These are phyloP conservation scores for Cornus kousa DNA, from an alignment of 148 eudicot genomes.

Conservation along the genomic window DNA sequence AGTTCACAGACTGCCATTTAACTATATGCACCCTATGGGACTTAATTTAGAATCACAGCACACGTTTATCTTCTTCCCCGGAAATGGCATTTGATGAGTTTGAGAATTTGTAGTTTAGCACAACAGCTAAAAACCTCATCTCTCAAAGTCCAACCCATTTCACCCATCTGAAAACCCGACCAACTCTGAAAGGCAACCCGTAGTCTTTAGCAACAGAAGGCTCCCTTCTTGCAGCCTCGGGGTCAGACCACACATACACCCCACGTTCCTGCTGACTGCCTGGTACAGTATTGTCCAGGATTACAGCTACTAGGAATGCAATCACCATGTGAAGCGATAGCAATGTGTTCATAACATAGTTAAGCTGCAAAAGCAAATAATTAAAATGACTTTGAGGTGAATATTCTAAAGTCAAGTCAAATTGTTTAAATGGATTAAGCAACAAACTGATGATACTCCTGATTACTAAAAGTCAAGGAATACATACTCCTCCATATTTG, in stretches of 20 bases:
- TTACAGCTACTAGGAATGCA: constrained; percentile 82
- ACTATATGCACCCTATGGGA: constrained; percentile 16
- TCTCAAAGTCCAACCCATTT: constrained; percentile 89
- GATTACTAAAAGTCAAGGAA: constrained; percentile 8
- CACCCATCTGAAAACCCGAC: constrained; percentile 91
- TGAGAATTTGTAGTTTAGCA: constrained; percentile 2
- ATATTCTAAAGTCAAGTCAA: too few relatives aligned
- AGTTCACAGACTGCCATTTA: constrained; percentile 14
- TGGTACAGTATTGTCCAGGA: constrained; percentile 91
- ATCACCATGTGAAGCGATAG: constrained; percentile 92
- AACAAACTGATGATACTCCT: background rate
- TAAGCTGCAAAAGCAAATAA: constrained; percentile 54
- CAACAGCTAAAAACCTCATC: background rate
- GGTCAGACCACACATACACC: constrained; percentile 89
- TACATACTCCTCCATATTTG: constrained; percentile 80
- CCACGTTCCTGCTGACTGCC: constrained; percentile 93
- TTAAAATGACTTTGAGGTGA: background rate
- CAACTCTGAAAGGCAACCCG: constrained; percentile 78
- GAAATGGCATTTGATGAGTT: constrained; percentile 8
- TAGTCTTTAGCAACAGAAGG: constrained; percentile 88
- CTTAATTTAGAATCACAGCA: constrained; percentile 12
- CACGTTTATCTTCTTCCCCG: background rate
- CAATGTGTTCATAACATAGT: constrained; percentile 77
- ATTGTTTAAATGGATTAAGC: background rate
- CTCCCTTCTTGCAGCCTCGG: constrained; percentile 87